phyloP scores from a whole-genome alignment of 306 rosid species.

The Pyrus pyrifolia region DNA sequence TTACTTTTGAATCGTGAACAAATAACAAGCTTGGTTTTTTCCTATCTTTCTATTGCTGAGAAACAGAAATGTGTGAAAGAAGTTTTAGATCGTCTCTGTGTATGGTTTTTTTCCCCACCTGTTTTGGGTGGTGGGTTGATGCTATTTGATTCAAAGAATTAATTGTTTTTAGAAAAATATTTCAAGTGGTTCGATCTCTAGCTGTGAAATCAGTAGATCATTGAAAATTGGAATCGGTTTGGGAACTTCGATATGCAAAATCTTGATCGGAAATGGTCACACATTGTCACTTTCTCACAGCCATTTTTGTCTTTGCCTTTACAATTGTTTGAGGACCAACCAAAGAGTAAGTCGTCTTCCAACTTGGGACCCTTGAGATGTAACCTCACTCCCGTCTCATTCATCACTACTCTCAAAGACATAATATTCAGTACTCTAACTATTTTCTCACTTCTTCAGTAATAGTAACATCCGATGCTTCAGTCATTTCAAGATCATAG shows the following conservation, averaged over 20 bases:
- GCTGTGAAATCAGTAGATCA: constrained; percentile 23
- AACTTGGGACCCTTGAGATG: background rate
- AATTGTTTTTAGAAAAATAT: constrained; percentile 22
- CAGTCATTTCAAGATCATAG: constrained; percentile 5
- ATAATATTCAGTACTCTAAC: background rate
- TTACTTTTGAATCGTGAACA: background rate
- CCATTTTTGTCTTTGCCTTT: constrained; percentile 21
- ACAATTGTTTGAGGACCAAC: constrained; percentile 43
- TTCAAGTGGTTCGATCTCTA: constrained; percentile 21
- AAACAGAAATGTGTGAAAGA: background rate
- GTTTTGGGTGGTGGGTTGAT: background rate
- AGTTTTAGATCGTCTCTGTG: background rate
- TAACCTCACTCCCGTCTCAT: background rate
- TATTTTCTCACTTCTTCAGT: background rate
- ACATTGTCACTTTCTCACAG: constrained; percentile 18
- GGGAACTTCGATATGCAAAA: constrained; percentile 29
- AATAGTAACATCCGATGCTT: background rate
- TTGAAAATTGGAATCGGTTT: constrained; percentile 37
- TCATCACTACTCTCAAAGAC: background rate
- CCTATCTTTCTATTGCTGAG: background rate
- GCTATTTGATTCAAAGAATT: constrained; percentile 7
- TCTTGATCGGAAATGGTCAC: constrained; percentile 20
- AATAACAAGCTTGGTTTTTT: background rate
- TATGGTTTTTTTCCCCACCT: background rate
- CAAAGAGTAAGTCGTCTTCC: constrained; percentile 4